These are phyloP conservation scores for Adansonia digitata DNA, from an alignment of 345 rosid species.

Conservation along the genomic window DNA sequence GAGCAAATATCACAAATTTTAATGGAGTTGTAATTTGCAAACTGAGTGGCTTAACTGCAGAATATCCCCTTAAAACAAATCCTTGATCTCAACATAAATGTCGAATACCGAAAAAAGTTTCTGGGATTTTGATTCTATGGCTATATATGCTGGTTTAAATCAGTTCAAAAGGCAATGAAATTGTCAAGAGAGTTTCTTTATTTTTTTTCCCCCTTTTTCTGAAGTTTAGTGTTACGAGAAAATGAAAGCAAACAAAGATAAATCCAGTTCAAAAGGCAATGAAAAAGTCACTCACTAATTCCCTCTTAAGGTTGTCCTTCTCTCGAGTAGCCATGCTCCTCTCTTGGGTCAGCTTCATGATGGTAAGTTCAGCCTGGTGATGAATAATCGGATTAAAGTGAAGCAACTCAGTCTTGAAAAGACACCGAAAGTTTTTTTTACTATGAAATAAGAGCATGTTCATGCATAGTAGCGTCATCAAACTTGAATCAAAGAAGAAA, in stretches of 20 bases:
- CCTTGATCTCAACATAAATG: not conserved
- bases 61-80: too few species aligned
- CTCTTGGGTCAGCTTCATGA: constrained; percentile 37
- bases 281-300: constrained; percentile 30
- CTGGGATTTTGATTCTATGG: not conserved
- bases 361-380: constrained; percentile 40
- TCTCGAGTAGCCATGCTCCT: constrained; percentile 25
- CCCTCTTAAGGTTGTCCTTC: constrained; percentile 33
- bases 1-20: not conserved
- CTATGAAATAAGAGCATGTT: not conserved
- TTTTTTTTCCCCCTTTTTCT: too few species aligned
- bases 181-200: too few species aligned
- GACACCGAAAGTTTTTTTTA: not conserved
- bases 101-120: not conserved
- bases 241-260: not conserved
- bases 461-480: not conserved
- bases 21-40: not conserved
- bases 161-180: too few species aligned
- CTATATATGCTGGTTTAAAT: not conserved
- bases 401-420: not conserved
- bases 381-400: not conserved
- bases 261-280: not conserved
- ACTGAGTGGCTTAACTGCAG: too few species aligned
- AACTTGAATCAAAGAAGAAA: not conserved
- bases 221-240: not conserved